phyloP scores from a whole-genome alignment of 1,284 basidiomycete genomes.

The Sanghuangporus weigelae region DNA sequence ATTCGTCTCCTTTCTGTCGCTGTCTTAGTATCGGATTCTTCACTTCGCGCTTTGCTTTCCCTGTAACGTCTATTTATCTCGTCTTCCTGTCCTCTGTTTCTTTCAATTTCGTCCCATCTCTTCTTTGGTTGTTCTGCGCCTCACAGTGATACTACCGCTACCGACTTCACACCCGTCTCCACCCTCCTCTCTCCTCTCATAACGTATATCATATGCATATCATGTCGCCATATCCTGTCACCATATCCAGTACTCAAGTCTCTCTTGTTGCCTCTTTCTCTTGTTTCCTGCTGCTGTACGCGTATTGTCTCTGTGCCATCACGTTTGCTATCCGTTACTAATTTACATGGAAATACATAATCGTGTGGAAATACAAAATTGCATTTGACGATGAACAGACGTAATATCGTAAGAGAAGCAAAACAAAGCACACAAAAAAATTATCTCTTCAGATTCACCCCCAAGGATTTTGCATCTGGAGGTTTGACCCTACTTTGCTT shows the following conservation, averaged over 20 bases:
- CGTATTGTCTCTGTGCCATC: constrained; percentile 6
- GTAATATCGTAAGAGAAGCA: not conserved
- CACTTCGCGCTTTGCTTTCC: constrained; percentile 22
- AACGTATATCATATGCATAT: constrained; percentile 18
- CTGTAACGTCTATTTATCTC: constrained; percentile 23
- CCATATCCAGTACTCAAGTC: constrained; percentile 8
- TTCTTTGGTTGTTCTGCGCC: constrained; percentile 18
- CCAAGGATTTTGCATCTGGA: constrained; percentile 11
- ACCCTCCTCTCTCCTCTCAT: not conserved
- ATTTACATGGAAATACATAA: constrained; percentile 5
- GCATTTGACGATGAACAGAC: not conserved
- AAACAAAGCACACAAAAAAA: not conserved
- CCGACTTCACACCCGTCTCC: constrained; percentile 4
- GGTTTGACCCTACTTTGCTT: constrained; percentile 11
- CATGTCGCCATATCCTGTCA: constrained; percentile 14
- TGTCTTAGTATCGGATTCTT: constrained; percentile 11
- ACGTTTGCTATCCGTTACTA: constrained; percentile 9
- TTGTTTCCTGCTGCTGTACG: constrained; percentile 11
- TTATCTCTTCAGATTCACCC: constrained; percentile 13
- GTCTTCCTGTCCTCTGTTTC: not conserved
- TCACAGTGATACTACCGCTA: not conserved
- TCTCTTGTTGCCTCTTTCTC: not conserved
- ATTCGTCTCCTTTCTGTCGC: constrained; percentile 2
- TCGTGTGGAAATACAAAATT: constrained; percentile 9
- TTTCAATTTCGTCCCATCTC: constrained; percentile 23